Evolutionary conservation across 2,329 filamentous ascomycete species (phyloP), one percentile per base, ranked within the genome.

Genomic region (Penicillium hordei): DNA sequence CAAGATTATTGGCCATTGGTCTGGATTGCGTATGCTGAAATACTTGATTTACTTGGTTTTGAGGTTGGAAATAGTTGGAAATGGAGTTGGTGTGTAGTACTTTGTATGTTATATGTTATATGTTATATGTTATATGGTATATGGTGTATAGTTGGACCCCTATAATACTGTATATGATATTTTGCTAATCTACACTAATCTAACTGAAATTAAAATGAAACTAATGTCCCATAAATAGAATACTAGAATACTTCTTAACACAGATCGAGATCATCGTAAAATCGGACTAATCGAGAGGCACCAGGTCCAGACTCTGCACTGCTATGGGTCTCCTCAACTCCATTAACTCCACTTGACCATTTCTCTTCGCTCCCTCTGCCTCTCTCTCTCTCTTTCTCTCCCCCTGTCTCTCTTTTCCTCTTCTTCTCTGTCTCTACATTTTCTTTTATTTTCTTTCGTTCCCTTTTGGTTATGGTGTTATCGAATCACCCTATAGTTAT

Each of bases 261-360:
- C 38, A 5, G 13, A 19, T 31, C 43, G 43, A 27, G 43, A 46
- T 46, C 43, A 21, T 49, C 46, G 7, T 49, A 50, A 45, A 36
- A 40, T n/a, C 13, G 5, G 50, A 21, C 25, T 23, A 42, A 38
- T 45, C 27, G n/a, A 15, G 40, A 48, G 2, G 34, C 10, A 21
- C 27, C n/a, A 29, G 23, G 52, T 15, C 58, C 55, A 58, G 51
- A 40, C 52, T 52, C 15, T 39, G 45, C 45, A 38, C 19, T 43
- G 8, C 48, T 8, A 33, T 39, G 23, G 33, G 39, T 45, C 19
- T 48, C 43, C 58, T 51, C n/a, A 19, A 39, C 8, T 39, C 36
- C 34, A n/a, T 8, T 8, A 51, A 54, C 62, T 56, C 62, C 62
- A 64, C 62, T 44, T 4, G 31, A 23, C 19, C 13, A 15, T 44